These are phyloP conservation scores for Mrakia frigida DNA, from an alignment of 768 basidiomycete genomes.

Conservation along the genomic window DNA sequence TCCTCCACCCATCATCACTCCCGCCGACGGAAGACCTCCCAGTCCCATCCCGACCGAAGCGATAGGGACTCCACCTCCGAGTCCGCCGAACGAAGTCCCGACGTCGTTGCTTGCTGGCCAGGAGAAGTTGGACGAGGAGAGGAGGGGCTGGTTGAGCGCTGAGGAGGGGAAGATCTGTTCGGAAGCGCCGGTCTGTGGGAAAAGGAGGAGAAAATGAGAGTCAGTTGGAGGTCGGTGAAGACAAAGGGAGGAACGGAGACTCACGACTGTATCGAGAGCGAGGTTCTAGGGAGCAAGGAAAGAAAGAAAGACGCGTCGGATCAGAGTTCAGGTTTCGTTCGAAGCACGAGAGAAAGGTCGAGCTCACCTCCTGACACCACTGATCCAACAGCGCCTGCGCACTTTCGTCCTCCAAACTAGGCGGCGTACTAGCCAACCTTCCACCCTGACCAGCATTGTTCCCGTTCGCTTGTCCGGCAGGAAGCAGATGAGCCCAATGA, in stretches of 20 bases:
- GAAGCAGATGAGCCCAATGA: slow-evolving; percentile 15
- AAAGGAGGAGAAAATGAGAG: too few species aligned
- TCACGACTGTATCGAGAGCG: slow-evolving; percentile 25
- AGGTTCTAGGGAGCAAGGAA: slow-evolving; percentile 7
- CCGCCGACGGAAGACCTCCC: neutral
- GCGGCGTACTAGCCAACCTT: slow-evolving; percentile 23
- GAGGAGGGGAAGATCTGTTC: slow-evolving; percentile 28
- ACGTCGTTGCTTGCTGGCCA: neutral
- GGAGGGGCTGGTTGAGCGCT: neutral
- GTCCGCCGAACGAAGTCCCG: neutral
- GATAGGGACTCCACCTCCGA: neutral
- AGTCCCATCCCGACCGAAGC: neutral
- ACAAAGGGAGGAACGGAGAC: neutral
- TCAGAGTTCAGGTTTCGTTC: neutral
- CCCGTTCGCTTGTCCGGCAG: slow-evolving; percentile 3
- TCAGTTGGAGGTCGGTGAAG: neutral
- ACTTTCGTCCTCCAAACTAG: slow-evolving; percentile 27
- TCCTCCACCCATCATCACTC: neutral
- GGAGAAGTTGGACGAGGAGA: slow-evolving; percentile 17
- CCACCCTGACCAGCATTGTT: neutral
- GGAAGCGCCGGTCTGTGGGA: slow-evolving; percentile 11
- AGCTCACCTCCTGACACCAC: slow-evolving; percentile 25
- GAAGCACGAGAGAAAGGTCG: neutral
- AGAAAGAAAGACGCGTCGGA: too few species aligned
- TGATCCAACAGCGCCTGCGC: slow-evolving; percentile 30